A percentile compares a stretch with the other conserved stretches of the same genome.
These are phyloP conservation scores for Citrullus amarus DNA, from an alignment of 306 rosid genomes.

Conservation along the genomic window DNA sequence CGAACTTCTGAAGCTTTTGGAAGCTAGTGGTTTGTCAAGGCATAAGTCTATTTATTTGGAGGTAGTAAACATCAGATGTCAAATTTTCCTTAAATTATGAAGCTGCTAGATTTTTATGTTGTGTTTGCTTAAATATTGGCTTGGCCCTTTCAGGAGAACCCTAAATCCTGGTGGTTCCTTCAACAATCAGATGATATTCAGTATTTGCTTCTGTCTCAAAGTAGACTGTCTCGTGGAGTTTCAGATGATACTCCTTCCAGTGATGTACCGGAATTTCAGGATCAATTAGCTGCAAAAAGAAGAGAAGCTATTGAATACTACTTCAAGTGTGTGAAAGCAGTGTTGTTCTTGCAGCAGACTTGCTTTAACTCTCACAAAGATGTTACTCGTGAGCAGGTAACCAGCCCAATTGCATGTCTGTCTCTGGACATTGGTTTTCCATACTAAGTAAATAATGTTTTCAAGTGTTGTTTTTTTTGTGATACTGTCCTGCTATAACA, in stretches of 20 bases:
- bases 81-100: not conserved
- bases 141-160: conserved; percentile 34
- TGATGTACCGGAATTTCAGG: conserved; percentile 8
- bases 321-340: conserved; percentile 61
- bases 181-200: conserved; percentile 38
- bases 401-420: not conserved
- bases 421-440: not conserved
- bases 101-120: not conserved
- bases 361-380: conserved; percentile 59
- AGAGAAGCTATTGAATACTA: conserved; percentile 44
- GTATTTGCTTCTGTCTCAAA: conserved; percentile 32
- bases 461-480: not conserved
- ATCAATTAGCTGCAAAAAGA: conserved; percentile 40
- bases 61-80: conserved; percentile 24
- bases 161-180: conserved; percentile 85
- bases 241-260: conserved; percentile 16
- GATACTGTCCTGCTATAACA: not conserved
- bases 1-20: conserved; percentile 61
- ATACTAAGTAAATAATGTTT: not conserved
- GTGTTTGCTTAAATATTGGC: not conserved
- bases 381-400: conserved; percentile 63
- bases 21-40: conserved; percentile 60
- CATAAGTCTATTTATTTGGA: conserved; percentile 36
- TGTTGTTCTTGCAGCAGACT: conserved; percentile 49
- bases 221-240: conserved; percentile 24